Percentiles rank a stretch among this genome's conserved stretches.
phyloP scores from a whole-genome alignment of 148 eudicot species.

The Limonium bicolor region DNA sequence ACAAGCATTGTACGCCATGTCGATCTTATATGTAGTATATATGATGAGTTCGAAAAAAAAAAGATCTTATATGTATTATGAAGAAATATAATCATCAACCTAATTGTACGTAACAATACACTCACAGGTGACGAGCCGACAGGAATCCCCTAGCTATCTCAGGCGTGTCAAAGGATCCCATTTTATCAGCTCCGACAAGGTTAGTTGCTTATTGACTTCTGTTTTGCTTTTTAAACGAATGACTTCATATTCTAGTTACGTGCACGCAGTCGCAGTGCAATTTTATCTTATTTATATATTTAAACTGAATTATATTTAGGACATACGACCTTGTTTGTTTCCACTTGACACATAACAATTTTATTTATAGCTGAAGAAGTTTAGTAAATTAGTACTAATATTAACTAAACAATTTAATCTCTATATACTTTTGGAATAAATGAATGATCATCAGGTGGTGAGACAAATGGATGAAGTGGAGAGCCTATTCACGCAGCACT shows the following conservation, averaged over 20 bases:
- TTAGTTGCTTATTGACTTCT: conserved; percentile 6
- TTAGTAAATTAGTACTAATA: background rate
- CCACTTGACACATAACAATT: too few species aligned
- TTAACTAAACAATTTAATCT: background rate
- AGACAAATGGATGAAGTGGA: conserved; percentile 95
- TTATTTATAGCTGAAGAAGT: background rate
- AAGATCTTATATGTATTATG: background rate
- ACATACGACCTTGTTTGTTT: background rate
- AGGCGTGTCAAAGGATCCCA: conserved; percentile 59
- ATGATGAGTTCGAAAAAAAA: background rate
- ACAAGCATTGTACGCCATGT: background rate
- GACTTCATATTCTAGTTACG: background rate
- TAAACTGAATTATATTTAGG: background rate
- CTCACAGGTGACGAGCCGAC: conserved; percentile 55
- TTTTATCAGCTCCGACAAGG: conserved; percentile 87
- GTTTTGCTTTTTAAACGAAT: background rate
- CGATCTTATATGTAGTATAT: background rate
- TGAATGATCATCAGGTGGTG: conserved; percentile 74
- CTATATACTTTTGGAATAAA: background rate
- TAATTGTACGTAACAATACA: background rate
- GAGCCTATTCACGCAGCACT: conserved; percentile 86
- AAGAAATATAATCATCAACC: background rate
- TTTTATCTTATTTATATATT: background rate
- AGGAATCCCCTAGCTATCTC: conserved; percentile 54
- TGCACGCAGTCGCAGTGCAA: background rate